phyloP scores from a whole-genome alignment of 331 rosid species.

The Quercus tomentella region DNA sequence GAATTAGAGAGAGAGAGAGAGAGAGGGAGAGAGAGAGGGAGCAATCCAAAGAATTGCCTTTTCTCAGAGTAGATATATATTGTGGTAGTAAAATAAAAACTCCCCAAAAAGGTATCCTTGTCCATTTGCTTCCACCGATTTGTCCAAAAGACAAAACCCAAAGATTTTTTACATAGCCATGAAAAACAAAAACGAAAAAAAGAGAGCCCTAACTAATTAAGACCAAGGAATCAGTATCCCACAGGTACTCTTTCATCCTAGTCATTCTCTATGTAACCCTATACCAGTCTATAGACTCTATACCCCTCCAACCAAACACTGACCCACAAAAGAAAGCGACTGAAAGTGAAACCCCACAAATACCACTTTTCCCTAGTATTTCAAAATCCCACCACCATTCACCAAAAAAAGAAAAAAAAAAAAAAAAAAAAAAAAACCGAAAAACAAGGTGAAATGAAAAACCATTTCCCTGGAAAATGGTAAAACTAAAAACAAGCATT shows the following conservation, averaged over 20 bases:
- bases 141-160: conserved; percentile 12
- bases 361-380: not conserved
- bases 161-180: conserved; percentile 25
- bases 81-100: not conserved
- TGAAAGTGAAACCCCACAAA: not conserved
- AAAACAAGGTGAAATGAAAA: not conserved
- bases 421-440: not conserved
- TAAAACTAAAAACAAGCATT: not conserved
- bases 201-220: not conserved
- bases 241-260: not conserved
- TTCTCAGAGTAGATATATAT: not conserved
- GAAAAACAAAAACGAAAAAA: not conserved
- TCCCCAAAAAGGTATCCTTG: conserved; percentile 16
- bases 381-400: not conserved
- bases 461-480: not conserved
- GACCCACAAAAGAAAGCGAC: conserved; percentile 4
- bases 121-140: conserved; percentile 18
- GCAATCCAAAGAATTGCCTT: not conserved
- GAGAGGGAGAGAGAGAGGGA: too few species aligned
- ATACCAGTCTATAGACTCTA: not conserved
- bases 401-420: too few species aligned
- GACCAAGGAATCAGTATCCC: too few species aligned
- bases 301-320: not conserved
- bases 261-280: conserved; percentile 7
- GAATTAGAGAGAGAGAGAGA: not conserved